Percentiles rank a stretch among this genome's conserved stretches.
Evolutionary conservation across 805 yeast species (phyloP).

Genomic region (Zygosaccharomyces pseudorouxii): DNA sequence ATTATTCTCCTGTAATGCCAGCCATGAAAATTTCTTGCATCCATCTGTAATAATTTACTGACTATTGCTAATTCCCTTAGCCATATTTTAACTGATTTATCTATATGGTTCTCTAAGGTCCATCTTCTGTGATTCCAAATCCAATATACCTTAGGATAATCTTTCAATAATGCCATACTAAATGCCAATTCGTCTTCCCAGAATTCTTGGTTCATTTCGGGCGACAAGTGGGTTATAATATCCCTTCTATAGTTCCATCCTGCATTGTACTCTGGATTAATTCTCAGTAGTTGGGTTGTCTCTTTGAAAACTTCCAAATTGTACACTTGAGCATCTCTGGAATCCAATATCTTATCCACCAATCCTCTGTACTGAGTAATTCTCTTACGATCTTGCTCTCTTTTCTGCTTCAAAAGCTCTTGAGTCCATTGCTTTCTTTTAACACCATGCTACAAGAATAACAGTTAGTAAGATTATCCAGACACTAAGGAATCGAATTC

Average conservation of each 20-base stretch:
- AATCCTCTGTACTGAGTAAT: constrained; percentile 52
- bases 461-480: constrained; percentile 1
- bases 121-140: constrained; percentile 92
- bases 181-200: constrained; percentile 57
- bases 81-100: constrained; percentile 51
- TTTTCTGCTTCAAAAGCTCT: constrained; percentile 51
- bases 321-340: constrained; percentile 32
- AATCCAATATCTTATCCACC: constrained; percentile 40
- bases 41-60: constrained; percentile 60
- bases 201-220: constrained; percentile 27
- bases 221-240: constrained; percentile 38
- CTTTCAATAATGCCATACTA: constrained; percentile 51
- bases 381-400: constrained; percentile 54
- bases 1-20: constrained; percentile 90
- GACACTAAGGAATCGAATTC: not conserved
- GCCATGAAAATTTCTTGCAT: constrained; percentile 86
- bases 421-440: constrained; percentile 54
- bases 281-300: constrained; percentile 53
- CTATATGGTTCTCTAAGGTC: constrained; percentile 55
- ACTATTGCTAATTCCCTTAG: constrained; percentile 65
- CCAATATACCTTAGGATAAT: constrained; percentile 91
- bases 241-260: constrained; percentile 88
- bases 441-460: constrained; percentile 58
- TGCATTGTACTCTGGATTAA: constrained; percentile 85
- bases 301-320: constrained; percentile 41